Percentiles rank a stretch among this genome's conserved stretches.
Conservation (phyloP, 768 basidiomycete species). For the Thelephora ganbajun region DNA sequence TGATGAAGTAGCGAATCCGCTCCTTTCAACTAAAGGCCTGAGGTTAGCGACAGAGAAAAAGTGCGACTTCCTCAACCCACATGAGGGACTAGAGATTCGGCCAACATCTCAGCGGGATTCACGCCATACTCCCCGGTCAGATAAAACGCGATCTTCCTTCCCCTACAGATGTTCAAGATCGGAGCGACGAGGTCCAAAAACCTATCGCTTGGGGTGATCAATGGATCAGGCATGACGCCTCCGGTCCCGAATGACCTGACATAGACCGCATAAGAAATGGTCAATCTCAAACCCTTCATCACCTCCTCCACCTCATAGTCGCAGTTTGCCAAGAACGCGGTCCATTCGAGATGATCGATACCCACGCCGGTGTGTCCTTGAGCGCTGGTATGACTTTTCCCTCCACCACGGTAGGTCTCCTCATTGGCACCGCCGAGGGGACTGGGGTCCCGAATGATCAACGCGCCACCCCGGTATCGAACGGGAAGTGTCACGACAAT, state of each 20-base stretch:
- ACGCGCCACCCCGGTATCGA: slow-evolving; percentile 54
- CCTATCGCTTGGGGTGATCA: slow-evolving; percentile 59
- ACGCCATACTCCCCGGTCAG: slow-evolving; percentile 54
- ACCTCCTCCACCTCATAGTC: slow-evolving; percentile 63
- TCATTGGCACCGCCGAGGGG: slow-evolving; percentile 28
- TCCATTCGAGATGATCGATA: slow-evolving; percentile 59
- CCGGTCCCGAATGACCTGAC: slow-evolving; percentile 51
- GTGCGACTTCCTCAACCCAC: slow-evolving; percentile 27
- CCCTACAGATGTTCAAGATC: slow-evolving; percentile 57
- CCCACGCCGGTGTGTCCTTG: background rate
- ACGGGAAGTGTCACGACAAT: slow-evolving; percentile 63
- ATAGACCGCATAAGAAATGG: slow-evolving; percentile 59
- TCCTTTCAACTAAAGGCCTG: slow-evolving; percentile 46
- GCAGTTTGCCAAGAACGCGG: slow-evolving; percentile 61
- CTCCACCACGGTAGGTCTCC: slow-evolving; percentile 52
- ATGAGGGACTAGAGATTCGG: slow-evolving; percentile 55
- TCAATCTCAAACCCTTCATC: slow-evolving; percentile 53
- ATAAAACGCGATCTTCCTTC: slow-evolving; percentile 61
- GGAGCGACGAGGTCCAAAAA: slow-evolving; percentile 63
- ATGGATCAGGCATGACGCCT: slow-evolving; percentile 36
- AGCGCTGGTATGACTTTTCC: slow-evolving; percentile 23
- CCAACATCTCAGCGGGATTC: slow-evolving; percentile 54
- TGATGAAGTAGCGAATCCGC: slow-evolving; percentile 66
- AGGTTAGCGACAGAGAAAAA: slow-evolving; percentile 1
- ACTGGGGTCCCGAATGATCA: slow-evolving; percentile 44